phyloP scores from a whole-genome alignment of 192 early-diverging fungal species.

The Umbelopsis vinacea region DNA sequence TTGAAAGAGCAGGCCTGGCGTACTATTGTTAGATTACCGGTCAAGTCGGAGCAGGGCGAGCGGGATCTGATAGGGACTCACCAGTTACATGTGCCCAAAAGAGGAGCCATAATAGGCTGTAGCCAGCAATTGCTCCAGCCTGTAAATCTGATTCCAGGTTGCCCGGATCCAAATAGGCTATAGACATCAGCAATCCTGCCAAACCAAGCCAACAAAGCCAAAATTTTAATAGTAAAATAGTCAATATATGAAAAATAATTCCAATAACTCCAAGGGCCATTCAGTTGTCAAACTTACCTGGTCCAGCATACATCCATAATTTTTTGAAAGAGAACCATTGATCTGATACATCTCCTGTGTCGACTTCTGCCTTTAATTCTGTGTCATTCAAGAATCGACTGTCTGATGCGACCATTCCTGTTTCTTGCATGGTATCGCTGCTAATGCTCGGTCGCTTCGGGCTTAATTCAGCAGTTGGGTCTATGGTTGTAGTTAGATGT shows the following conservation, averaged over 20 bases:
- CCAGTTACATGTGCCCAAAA: constrained; percentile 57
- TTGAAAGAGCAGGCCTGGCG: constrained; percentile 56
- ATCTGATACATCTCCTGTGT: constrained; percentile 51
- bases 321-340: constrained; percentile 56
- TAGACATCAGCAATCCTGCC: constrained; percentile 40
- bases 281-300: constrained; percentile 36
- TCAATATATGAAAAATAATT: neutral
- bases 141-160: constrained; percentile 67
- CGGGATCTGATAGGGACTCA: neutral
- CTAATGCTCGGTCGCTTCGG: neutral
- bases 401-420: no score
- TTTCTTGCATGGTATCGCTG: neutral
- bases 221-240: neutral
- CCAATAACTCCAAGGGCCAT: neutral
- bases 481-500: neutral
- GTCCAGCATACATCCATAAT: constrained; percentile 61
- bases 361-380: constrained; percentile 43
- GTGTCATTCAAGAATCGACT: constrained; percentile 24
- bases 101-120: constrained; percentile 65
- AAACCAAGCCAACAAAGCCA: neutral
- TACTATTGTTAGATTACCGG: constrained; percentile 3
- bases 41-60: neutral
- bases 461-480: neutral
- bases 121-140: constrained; percentile 61
- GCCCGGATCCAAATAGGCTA: constrained; percentile 68